Conservation (phyloP, 306 rosid genomes). For the Cicer judaicum region DNA sequence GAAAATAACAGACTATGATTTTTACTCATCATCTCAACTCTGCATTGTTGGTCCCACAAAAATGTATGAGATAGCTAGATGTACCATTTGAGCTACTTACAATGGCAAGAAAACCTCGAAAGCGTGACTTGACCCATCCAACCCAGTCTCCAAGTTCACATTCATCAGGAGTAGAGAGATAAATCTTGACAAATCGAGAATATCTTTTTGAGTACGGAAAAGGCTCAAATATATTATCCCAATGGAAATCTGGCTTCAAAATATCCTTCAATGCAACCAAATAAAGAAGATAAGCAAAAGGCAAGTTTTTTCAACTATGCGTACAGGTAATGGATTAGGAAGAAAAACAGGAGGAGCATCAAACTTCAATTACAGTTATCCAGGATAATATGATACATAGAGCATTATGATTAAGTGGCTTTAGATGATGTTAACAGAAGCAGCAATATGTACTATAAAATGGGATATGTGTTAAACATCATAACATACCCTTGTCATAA, state of each 20-base stretch:
- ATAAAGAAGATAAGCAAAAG: conserved; percentile 30
- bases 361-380: neutral
- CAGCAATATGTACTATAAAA: conserved; percentile 4
- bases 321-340: neutral
- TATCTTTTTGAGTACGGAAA: conserved; percentile 50
- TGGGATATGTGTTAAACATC: conserved; percentile 7
- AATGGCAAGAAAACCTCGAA: conserved; percentile 50
- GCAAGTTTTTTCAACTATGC: neutral
- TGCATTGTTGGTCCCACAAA: no score
- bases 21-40: no score
- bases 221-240: conserved; percentile 49
- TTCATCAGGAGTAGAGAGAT: conserved; percentile 38
- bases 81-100: conserved; percentile 41
- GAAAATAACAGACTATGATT: no score
- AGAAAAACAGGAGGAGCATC: conserved; percentile 1
- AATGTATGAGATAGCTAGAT: conserved; percentile 14
- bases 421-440: conserved; percentile 5
- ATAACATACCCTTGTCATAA: conserved; percentile 52
- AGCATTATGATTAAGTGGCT: conserved; percentile 19
- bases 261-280: conserved; percentile 50
- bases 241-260: conserved; percentile 46
- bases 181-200: conserved; percentile 49
- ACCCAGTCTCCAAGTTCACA: conserved; percentile 54
- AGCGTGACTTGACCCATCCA: conserved; percentile 57
- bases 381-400: conserved; percentile 5